phyloP scores from a whole-genome alignment of 352 stramenopile species.

The Thalassiosira livingstoniorum region DNA sequence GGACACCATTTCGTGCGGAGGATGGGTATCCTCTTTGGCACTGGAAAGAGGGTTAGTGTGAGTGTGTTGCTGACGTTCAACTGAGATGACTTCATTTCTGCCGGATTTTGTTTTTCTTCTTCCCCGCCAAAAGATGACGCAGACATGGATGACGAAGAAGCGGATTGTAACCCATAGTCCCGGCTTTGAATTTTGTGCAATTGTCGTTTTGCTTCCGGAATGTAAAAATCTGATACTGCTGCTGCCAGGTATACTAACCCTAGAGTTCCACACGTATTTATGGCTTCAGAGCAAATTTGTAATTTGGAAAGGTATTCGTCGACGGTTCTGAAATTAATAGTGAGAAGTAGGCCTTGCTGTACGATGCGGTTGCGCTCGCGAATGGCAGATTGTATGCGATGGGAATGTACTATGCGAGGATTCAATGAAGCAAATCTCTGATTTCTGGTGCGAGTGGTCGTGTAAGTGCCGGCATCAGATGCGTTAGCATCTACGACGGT shows the following conservation, averaged over 20 bases:
- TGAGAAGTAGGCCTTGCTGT: slow-evolving; percentile 84
- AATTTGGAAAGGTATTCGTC: slow-evolving; percentile 97
- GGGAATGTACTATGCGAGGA: slow-evolving; percentile 62
- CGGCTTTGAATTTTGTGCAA: slow-evolving; percentile 97
- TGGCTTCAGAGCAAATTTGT: slow-evolving; percentile 86
- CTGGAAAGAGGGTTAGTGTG: slow-evolving; percentile 89
- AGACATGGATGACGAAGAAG: slow-evolving; percentile 66
- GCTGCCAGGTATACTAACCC: slow-evolving; percentile 93
- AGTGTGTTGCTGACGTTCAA: slow-evolving; percentile 83
- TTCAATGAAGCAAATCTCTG: slow-evolving; percentile 13
- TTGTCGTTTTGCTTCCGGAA: slow-evolving; percentile 89
- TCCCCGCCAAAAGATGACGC: neutral
- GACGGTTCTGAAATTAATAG: slow-evolving; percentile 93
- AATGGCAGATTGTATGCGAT: slow-evolving; percentile 57
- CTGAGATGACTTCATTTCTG: neutral
- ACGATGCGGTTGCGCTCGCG: slow-evolving; percentile 57
- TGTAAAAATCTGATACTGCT: slow-evolving; percentile 99
- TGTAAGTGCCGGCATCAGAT: neutral
- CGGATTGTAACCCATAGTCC: slow-evolving; percentile 39
- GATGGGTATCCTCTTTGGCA: slow-evolving; percentile 96
- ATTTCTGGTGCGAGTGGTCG: neutral
- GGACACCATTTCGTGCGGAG: slow-evolving; percentile 93
- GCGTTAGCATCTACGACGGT: neutral
- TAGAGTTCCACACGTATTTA: slow-evolving; percentile 63
- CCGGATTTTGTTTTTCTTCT: slow-evolving; percentile 14